Conservation (phyloP, 2,329 filamentous ascomycete species). For the Cryphonectria parasitica region DNA sequence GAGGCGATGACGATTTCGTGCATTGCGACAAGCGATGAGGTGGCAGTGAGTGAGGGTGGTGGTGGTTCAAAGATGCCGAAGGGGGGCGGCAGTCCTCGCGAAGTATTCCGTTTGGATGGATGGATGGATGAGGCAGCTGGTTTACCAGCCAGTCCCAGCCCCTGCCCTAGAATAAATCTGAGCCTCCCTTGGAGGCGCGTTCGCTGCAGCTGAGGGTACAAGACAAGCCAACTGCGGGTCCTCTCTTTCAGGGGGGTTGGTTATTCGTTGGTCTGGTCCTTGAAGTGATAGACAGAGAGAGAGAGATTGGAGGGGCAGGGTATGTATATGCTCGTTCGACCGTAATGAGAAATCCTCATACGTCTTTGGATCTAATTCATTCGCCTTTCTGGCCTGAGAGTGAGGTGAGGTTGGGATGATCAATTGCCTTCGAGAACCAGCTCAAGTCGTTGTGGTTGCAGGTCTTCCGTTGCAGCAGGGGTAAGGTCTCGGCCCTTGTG, state of each 20-base stretch:
- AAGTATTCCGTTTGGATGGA: slow-evolving; percentile 2
- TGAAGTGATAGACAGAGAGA: background rate
- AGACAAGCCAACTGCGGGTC: slow-evolving; percentile 1
- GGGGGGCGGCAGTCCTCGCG: background rate
- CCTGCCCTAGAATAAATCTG: background rate
- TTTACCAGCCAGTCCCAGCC: background rate
- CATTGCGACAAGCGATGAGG: background rate
- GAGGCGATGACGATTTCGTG: background rate
- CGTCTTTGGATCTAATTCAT: background rate
- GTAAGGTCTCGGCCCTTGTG: background rate
- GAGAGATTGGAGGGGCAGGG: background rate
- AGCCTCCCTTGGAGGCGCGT: slow-evolving; percentile 4
- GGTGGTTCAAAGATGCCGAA: slow-evolving; percentile 1
- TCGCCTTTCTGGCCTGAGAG: background rate
- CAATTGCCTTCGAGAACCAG: background rate
- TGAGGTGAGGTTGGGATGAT: background rate
- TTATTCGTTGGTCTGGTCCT: background rate
- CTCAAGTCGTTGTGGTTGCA: background rate
- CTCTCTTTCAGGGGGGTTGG: background rate
- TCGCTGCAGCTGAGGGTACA: background rate
- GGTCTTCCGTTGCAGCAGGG: background rate
- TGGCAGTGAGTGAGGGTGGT: slow-evolving; percentile 7
- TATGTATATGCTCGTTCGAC: background rate
- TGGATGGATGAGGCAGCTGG: slow-evolving; percentile 5
- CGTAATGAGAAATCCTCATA: background rate